These are phyloP conservation scores for Neoscytalidium dimidiatum DNA, from an alignment of 2,329 filamentous ascomycete genomes.

Conservation along the genomic window DNA sequence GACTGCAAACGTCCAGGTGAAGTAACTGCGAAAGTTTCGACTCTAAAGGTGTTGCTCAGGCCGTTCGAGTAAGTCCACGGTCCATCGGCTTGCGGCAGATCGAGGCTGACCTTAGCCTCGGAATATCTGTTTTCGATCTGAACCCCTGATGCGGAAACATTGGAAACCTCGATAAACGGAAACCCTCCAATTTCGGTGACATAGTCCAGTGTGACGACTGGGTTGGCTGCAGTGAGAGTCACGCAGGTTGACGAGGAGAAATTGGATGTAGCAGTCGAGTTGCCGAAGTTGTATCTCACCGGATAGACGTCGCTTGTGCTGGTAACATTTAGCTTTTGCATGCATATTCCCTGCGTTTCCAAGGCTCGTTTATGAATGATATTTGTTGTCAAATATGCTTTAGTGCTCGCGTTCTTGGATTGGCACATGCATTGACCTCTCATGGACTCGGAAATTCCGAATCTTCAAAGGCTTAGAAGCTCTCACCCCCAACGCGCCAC, in stretches of 20 bases:
- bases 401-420: no score
- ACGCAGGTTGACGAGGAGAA: neutral
- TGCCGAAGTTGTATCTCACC: neutral
- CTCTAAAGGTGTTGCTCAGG: conserved; percentile 39
- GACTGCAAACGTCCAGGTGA: conserved; percentile 30
- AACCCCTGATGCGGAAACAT: conserved; percentile 23
- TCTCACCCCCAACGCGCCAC: no score
- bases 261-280: neutral
- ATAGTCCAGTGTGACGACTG: conserved; percentile 32
- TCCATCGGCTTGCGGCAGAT: conserved; percentile 33
- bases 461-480: neutral
- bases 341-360: neutral
- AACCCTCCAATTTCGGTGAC: conserved; percentile 36
- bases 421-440: no score
- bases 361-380: no score
- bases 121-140: conserved; percentile 42
- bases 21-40: conserved; percentile 44
- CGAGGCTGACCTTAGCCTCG: conserved; percentile 34
- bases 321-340: neutral
- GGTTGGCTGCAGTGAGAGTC: neutral
- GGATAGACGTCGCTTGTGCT: neutral
- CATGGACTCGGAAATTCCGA: neutral
- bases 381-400: no score
- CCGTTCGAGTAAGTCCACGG: conserved; percentile 32
- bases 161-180: conserved; percentile 34